phyloP scores from a whole-genome alignment of 768 basidiomycete genomes.

The Calocera cornea region DNA sequence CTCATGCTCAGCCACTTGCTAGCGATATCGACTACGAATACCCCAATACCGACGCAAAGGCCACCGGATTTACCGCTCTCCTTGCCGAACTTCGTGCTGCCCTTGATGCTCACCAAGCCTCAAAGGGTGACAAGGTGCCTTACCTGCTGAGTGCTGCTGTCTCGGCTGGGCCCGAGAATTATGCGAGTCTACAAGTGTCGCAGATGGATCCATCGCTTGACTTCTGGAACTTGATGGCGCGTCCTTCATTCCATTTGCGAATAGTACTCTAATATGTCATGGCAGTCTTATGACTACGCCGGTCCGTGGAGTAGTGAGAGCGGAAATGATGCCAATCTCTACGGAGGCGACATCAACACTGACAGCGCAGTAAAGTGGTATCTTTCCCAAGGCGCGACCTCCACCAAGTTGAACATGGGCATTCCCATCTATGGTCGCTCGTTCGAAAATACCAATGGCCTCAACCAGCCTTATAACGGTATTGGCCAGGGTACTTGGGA shows the following conservation, averaged over 20 bases:
- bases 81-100: constrained; percentile 47
- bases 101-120: constrained; percentile 41
- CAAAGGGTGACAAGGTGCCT: constrained; percentile 47
- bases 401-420: constrained; percentile 55
- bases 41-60: constrained; percentile 43
- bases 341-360: constrained; percentile 51
- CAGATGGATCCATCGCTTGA: constrained; percentile 53
- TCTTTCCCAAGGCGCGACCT: constrained; percentile 43
- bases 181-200: constrained; percentile 37
- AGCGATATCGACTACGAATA: constrained; percentile 74
- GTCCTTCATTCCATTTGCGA: not conserved
- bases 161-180: constrained; percentile 45
- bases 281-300: constrained; percentile 59
- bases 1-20: not conserved
- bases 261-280: not conserved
- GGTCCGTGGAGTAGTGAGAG: constrained; percentile 55
- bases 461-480: constrained; percentile 55
- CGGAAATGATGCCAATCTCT: constrained; percentile 54
- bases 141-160: constrained; percentile 53
- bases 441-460: constrained; percentile 47
- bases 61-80: constrained; percentile 53
- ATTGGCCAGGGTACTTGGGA: constrained; percentile 61
- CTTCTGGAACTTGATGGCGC: constrained; percentile 75
- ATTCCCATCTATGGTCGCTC: constrained; percentile 72
- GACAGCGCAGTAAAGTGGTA: constrained; percentile 54